phyloP scores from a whole-genome alignment of 176 grass and related monocot genomes.

The Chloris gayana region DNA sequence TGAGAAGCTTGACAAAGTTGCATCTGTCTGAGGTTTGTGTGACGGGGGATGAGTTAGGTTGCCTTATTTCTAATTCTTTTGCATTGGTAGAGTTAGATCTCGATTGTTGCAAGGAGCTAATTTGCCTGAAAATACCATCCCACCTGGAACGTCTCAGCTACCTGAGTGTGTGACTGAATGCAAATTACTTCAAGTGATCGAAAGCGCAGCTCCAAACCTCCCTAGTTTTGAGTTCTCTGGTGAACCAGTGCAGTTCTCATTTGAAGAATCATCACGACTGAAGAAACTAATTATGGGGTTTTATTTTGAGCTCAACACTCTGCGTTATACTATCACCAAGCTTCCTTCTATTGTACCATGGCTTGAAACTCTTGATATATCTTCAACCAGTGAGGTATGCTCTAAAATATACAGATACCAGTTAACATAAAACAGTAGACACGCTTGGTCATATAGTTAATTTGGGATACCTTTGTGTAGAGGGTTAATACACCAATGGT shows the following conservation, averaged over 20 bases:
- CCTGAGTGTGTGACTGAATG: background rate
- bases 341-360: too few relatives aligned
- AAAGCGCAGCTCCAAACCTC: constrained; percentile 15
- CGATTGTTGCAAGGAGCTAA: background rate
- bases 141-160: background rate
- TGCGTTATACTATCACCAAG: too few relatives aligned
- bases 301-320: too few relatives aligned
- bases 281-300: background rate
- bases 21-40: background rate
- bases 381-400: too few relatives aligned
- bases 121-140: constrained; percentile 18
- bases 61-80: background rate
- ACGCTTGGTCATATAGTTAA: too few relatives aligned
- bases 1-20: background rate
- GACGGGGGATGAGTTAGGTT: background rate
- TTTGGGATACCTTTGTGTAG: too few relatives aligned
- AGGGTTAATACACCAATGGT: background rate
- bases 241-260: background rate
- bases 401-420: too few relatives aligned
- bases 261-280: background rate
- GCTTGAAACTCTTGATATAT: too few relatives aligned
- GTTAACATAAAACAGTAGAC: too few relatives aligned
- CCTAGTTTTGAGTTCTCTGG: background rate
- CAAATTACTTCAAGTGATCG: background rate
- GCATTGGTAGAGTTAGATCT: background rate